These are phyloP conservation scores for Cordyceps farinosa DNA, from an alignment of 2,329 filamentous ascomycete genomes.

Conservation along the genomic window DNA sequence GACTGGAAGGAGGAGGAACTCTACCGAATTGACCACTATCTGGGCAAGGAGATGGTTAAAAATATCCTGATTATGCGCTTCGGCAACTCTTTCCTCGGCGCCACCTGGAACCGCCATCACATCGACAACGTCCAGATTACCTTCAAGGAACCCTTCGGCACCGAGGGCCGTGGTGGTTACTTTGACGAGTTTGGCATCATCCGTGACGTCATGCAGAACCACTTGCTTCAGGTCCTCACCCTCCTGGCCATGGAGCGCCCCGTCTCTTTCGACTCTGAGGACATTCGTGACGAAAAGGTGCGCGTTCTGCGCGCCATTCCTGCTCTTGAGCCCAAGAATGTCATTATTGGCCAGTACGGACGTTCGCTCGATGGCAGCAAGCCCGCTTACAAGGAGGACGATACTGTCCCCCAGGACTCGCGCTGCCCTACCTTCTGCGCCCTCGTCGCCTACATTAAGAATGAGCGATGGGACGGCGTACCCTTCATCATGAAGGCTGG, in stretches of 20 bases:
- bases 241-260: constrained; percentile 97
- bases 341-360: constrained; percentile 98
- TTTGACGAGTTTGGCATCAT: constrained; percentile 99
- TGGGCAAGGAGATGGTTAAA: constrained; percentile 99
- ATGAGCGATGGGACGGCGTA: constrained; percentile 98
- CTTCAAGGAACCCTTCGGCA: constrained; percentile 99
- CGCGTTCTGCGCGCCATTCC: constrained; percentile 91
- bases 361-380: constrained; percentile 94
- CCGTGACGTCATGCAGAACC: constrained; percentile 99
- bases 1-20: constrained; percentile 99
- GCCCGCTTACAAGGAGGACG: constrained; percentile 97
- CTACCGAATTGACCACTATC: constrained; percentile 98
- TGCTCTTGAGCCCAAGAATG: constrained; percentile 96
- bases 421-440: constrained; percentile 98
- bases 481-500: constrained; percentile 99
- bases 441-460: constrained; percentile 97
- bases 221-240: constrained; percentile 92
- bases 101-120: constrained; percentile 98
- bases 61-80: constrained; percentile 98
- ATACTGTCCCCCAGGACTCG: constrained; percentile 95
- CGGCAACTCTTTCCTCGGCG: constrained; percentile 97
- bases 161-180: constrained; percentile 95
- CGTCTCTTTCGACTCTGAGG: constrained; percentile 96
- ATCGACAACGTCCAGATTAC: constrained; percentile 99
- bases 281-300: constrained; percentile 98